phyloP scores from a whole-genome alignment of 2,329 filamentous ascomycete genomes.

The Claviceps purpurea region DNA sequence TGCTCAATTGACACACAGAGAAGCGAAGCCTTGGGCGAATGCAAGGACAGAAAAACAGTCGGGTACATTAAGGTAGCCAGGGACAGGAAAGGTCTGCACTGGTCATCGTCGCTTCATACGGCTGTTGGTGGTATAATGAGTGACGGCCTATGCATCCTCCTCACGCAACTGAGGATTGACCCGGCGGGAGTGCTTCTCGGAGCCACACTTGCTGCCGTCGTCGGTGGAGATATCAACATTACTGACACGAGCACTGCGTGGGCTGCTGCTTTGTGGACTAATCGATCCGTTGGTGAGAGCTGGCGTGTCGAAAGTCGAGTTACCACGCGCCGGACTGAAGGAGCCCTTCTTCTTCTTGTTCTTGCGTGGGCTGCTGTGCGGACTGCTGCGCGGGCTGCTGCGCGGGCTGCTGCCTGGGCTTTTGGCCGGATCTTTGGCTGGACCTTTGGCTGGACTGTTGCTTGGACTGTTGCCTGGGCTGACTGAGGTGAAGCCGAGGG shows the following conservation, averaged over 20 bases:
- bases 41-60: neutral
- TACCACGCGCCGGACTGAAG: constrained; percentile 30
- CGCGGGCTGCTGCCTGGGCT: neutral
- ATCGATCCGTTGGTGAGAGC: constrained; percentile 55
- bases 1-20: neutral
- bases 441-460: neutral
- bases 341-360: constrained; percentile 14
- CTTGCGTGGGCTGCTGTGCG: neutral
- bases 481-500: constrained; percentile 14
- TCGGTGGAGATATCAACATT: constrained; percentile 28
- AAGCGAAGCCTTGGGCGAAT: neutral
- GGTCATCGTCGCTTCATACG: neutral
- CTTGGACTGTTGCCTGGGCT: neutral
- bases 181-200: constrained; percentile 6
- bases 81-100: neutral
- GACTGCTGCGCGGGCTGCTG: neutral
- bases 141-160: constrained; percentile 15
- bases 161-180: constrained; percentile 14
- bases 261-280: constrained; percentile 52
- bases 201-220: constrained; percentile 15
- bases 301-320: constrained; percentile 48
- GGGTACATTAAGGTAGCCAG: neutral
- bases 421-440: neutral
- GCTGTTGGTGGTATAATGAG: neutral
- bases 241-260: constrained; percentile 50